Base-by-base conservation (phyloP, 2,329 filamentous ascomycete species). In the Didymella keratinophila region DNA sequence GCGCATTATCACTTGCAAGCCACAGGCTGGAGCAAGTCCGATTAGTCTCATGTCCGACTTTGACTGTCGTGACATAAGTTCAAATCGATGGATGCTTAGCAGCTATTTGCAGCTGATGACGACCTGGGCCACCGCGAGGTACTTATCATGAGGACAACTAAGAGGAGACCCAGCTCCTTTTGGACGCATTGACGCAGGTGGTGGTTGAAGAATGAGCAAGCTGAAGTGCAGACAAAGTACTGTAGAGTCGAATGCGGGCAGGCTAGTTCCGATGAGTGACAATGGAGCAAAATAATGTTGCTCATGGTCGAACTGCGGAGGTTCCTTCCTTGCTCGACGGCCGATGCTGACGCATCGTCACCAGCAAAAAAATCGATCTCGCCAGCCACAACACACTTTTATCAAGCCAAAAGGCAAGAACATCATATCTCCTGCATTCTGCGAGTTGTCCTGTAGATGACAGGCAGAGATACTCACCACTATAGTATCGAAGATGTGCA, bases 401-500 rank as follows among this genome's bases (percentile, higher is more conserved):
- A 14, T 25, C n/a, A n/a, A n/a, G n/a, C n/a, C n/a, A n/a, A n/a
- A n/a, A n/a, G n/a, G n/a, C n/a, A n/a, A n/a, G n/a, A n/a, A n/a
- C n/a, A n/a, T n/a, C n/a, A n/a, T n/a, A n/a, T n/a, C n/a, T 45
- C 56, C 50, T 50, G 56, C 46, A 50, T 59, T 50, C 56, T 51
- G 51, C 52, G 52, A 48, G 47, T 20, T 59, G 42, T 48, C 37
- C 42, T 23, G 20, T 21, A 41, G 21, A 42, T 58, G 56, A 54
- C 45, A 58, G 54, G 56, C 56, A 46, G 56, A 58, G 54, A 54
- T 51, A 49, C 45, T 58, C 45, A 54, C 56, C 45, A 54, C 56
- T 58, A 51, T 49, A 54, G 50, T 50, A 54, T 58, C 50, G 56
- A 58, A 58, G 45, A 51, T 58, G 36, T 54, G 39, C 56, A 58